phyloP scores from a whole-genome alignment of 352 stramenopile genomes.

The Globisporangium okanoganense region DNA sequence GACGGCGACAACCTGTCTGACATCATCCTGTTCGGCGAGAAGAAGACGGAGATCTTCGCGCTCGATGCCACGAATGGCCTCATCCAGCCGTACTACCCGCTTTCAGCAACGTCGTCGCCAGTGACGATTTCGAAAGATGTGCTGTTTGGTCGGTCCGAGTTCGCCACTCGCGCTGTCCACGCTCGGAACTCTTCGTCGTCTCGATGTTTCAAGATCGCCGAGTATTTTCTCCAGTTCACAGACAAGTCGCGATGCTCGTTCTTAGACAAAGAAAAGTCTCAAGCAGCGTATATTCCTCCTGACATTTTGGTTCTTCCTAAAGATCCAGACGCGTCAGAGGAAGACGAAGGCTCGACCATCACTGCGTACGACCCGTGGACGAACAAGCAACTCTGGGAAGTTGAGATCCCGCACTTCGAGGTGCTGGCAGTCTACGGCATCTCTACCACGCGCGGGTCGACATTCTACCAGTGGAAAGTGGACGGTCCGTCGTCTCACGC shows the following conservation, averaged over 20 bases:
- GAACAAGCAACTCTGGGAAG: conserved; percentile 66
- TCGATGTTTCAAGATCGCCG: conserved; percentile 76
- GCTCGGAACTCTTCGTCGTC: conserved; percentile 51
- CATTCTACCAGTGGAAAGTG: conserved; percentile 72
- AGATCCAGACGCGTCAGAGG: conserved; percentile 36
- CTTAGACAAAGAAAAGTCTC: conserved; percentile 16
- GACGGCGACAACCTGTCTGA: conserved; percentile 32
- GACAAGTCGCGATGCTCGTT: conserved; percentile 43
- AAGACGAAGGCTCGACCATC: conserved; percentile 67
- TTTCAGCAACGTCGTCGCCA: conserved; percentile 19
- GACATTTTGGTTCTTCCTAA: conserved; percentile 61
- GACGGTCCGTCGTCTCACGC: conserved; percentile 61
- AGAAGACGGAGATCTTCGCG: conserved; percentile 65
- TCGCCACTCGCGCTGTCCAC: conserved; percentile 63
- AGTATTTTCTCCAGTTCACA: conserved; percentile 81
- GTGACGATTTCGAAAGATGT: conserved; percentile 27
- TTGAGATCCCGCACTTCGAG: conserved; percentile 66
- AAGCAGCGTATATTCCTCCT: conserved; percentile 21
- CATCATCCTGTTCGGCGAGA: conserved; percentile 76
- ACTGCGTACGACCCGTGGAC: conserved; percentile 70
- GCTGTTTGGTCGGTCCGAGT: conserved; percentile 73
- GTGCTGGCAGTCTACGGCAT: conserved; percentile 68
- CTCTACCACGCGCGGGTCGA: conserved; percentile 40
- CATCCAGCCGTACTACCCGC: conserved; percentile 40
- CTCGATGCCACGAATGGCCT: conserved; percentile 61